Percentiles rank a stretch among this genome's conserved stretches.
Evolutionary conservation across 2,329 filamentous ascomycete genomes (phyloP).

Genomic region (Lasiodiplodia gonubiensis): DNA sequence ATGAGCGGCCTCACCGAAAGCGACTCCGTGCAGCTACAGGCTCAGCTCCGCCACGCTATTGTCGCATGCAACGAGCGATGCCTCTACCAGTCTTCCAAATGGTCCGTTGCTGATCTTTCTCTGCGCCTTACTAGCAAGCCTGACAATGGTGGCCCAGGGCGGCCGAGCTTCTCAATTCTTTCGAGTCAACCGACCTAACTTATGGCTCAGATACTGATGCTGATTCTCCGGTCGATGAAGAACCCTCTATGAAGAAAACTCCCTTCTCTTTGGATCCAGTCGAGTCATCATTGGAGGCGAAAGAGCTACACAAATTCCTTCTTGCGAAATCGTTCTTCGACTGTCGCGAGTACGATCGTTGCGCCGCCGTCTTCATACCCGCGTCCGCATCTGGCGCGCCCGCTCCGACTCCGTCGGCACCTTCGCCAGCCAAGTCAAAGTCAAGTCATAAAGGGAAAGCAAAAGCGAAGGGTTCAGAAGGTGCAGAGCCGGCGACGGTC

Average conservation of each 20-base stretch:
- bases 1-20: slow-evolving; percentile 44
- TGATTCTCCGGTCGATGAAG: slow-evolving; percentile 64
- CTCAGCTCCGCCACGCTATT: slow-evolving; percentile 81
- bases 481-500: slow-evolving; percentile 36
- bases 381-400: slow-evolving; percentile 72
- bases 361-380: slow-evolving; percentile 86
- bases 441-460: slow-evolving; percentile 65
- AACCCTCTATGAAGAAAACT: slow-evolving; percentile 49
- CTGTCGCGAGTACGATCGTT: slow-evolving; percentile 92
- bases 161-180: slow-evolving; percentile 87
- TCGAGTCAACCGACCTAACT: slow-evolving; percentile 62
- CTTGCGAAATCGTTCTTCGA: slow-evolving; percentile 95
- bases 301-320: slow-evolving; percentile 82
- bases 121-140: slow-evolving; percentile 21
- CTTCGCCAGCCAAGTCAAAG: slow-evolving; percentile 39
- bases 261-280: slow-evolving; percentile 65
- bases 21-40: slow-evolving; percentile 66
- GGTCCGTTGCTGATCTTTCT: slow-evolving; percentile 59
- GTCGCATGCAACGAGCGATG: slow-evolving; percentile 93
- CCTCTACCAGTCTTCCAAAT: slow-evolving; percentile 95
- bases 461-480: slow-evolving; percentile 47
- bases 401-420: slow-evolving; percentile 49
- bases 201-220: slow-evolving; percentile 63
- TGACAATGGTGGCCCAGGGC: slow-evolving; percentile 65
- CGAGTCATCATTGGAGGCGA: slow-evolving; percentile 77